Base-by-base conservation (phyloP, 768 basidiomycete species). In the Podaxis sp. region DNA sequence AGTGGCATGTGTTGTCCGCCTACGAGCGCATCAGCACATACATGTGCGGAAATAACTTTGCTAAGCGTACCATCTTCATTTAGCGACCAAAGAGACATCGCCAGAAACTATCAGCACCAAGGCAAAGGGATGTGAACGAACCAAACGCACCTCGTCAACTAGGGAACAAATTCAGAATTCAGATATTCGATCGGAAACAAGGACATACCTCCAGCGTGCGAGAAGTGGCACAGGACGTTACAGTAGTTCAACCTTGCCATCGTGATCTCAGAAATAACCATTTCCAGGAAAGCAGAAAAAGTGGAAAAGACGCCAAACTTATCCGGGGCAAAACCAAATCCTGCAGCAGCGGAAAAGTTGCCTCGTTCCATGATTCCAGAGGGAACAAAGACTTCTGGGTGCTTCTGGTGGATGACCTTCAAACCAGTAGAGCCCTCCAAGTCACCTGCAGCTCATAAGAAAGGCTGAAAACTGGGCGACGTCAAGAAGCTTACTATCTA, bases 201-300 rank as follows among this genome's bases (percentile, higher is more conserved):
- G 38, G 28, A 73, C 82, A 56, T 70, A 88, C 87, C 86, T 63
- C 92, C 93, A 23, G 91, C 88, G 74, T 95, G 93, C 23, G 91
- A 93, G 77, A 93, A 95, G 75, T 95, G 93, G 67, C 81, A 88
- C 23, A 95, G 82, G 7, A 94, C 87, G 68, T 94, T 95, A 78
- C 90, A 90, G 66, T 89, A 81, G 73, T 95, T 95, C 71, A 95
- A 73, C 56, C 93, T 84, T n/a, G 93, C 93, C 93, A 94, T 95
- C 10, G 93, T 94, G 55, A 93, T 76, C 72, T 95, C 93, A 4
- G 91, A 93, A 57, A 95, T 73, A 52, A 90, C 79, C 93, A 94
- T 94, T 81, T 95, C 93, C 61, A 93, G 79, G 81, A 95, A 95
- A 3, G 93, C 92, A 52, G 89, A 90, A 76, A 95, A 95, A 3